Evolutionary conservation across 140 eudicot genomes (phyloP), one percentile per base, ranked within the genome.

Genomic region (Artemisia princeps): DNA sequence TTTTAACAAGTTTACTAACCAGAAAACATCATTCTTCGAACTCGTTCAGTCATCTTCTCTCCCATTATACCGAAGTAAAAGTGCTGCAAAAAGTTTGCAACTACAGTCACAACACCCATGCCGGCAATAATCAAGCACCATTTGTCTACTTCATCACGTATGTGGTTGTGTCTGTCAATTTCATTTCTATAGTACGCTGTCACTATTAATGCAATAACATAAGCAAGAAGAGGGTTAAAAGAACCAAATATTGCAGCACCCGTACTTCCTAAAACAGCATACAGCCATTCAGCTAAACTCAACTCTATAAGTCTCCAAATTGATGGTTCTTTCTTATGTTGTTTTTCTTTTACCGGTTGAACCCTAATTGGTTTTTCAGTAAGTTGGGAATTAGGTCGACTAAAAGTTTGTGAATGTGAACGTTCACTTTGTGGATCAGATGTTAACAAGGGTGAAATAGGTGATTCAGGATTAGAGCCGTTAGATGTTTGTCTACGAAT

Each of bases 1-100:
- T 30, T 51, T 37, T 28, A n/a, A 52, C 15, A 52, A 30, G 76
- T 24, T 48, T 55, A 75, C 64, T 49, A 74, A 87, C 97, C 97
- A 70, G 97, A 91, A 78, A 91, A 91, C 97, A 91, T 91, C 96
- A 87, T 91, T 81, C 96, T 83, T 68, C 97, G 77, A 63, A 91
- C 96, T 59, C 97, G 85, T 83, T 87, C 96, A 12, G 97, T 91
- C 96, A 91, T 87, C 72, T 87, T 87, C 77, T 91, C 97, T 28
- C 97, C 97, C 97, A 91, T 91, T 55, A 91, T 91, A 40, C 97
- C 97, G 65, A 91, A 91, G 79, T 87, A 91, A 60, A 91, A 91
- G 72, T 91, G 97, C 79, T 87, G 96, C 83, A 91, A 71, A 79
- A 91, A 91, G 72, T 87, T 87, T 13, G 97, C 97, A 26, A 91